Base-by-base conservation (phyloP, 192 early-diverging fungal species). In the Chytriomyces sp. region DNA sequence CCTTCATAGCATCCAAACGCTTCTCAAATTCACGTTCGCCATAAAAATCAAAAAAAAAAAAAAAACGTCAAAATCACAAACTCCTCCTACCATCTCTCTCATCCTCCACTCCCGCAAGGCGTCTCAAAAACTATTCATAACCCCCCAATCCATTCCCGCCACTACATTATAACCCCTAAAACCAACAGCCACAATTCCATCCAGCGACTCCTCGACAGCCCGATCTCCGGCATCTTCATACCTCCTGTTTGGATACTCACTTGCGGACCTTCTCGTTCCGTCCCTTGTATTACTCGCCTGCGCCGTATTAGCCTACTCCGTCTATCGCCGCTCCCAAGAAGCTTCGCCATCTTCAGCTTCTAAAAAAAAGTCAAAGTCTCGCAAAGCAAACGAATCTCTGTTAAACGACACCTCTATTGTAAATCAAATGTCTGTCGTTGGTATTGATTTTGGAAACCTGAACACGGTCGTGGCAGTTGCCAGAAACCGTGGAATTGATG, bases 401-500 rank as follows among this genome's bases (percentile, higher is more conserved):
- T 35, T 78, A 9, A 69, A 78, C 57, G 77, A 79, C 48, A 20
- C 53, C 3, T 9, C 47, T 13, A 9, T 13, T 44, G 10, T 46
- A 44, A 77, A 80, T 67, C 80, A 69, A 24, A 91, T 91, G 89
- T 88, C 82, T 72, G 89, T 90, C 80, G 82, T 95, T 82, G 97
- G 97, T 80, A 92, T 98, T 84, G 97, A 98, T 88, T 92, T 98
- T 82, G 97, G 97, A 78, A 97, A 93, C 84, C 88, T 98, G 77
- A 92, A 96, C 82, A 94, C 95, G 80, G 93, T 97, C 79, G 94
- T 98, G 77, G 96, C 97, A 67, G 95, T 98, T 47, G 97, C 96
- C 59, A 87, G 97, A 84, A 98, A 98, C 88, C 92, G 95, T 74
- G 97, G 97, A 82, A 97, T 98, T 83, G 97, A 98, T 83, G 94